These are phyloP conservation scores for Apiospora kogelbergensis DNA, from an alignment of 2,329 filamentous ascomycete species.

Conservation along the genomic window DNA sequence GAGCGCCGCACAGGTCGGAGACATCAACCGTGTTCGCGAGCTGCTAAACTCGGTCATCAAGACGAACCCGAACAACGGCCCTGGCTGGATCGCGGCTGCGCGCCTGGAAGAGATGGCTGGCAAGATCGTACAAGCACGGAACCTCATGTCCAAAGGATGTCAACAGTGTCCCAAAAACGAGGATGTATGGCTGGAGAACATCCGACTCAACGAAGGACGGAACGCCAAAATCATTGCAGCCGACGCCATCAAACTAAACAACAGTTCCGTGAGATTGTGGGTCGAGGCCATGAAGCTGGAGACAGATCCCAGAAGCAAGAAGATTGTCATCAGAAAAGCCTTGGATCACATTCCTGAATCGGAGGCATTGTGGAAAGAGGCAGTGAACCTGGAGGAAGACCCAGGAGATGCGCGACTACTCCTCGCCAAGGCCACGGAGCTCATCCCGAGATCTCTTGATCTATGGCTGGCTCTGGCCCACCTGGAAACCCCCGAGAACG, in stretches of 20 bases:
- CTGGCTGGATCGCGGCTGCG: conserved; percentile 94
- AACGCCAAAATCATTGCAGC: conserved; percentile 97
- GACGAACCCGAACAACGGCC: conserved; percentile 91
- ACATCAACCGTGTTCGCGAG: conserved; percentile 90
- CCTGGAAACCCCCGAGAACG: conserved; percentile 85
- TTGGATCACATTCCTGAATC: conserved; percentile 92
- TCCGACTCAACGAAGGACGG: conserved; percentile 84
- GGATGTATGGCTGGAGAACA: conserved; percentile 95
- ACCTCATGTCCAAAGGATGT: conserved; percentile 84
- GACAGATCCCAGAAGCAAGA: conserved; percentile 78
- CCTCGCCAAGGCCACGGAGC: conserved; percentile 90
- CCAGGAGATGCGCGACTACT: conserved; percentile 83
- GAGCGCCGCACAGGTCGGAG: conserved; percentile 81
- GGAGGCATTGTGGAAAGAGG: conserved; percentile 96
- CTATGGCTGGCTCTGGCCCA: conserved; percentile 92
- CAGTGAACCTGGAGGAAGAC: conserved; percentile 93
- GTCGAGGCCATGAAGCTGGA: conserved; percentile 94
- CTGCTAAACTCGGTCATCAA: conserved; percentile 96
- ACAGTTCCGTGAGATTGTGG: conserved; percentile 86
- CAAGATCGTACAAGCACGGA: conserved; percentile 85
- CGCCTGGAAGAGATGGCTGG: conserved; percentile 90
- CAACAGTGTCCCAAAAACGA: conserved; percentile 91
- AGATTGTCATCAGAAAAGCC: conserved; percentile 87
- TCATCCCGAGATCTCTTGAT: conserved; percentile 91
- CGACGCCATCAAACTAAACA: conserved; percentile 88